Evolutionary conservation across 2,329 filamentous ascomycete species (phyloP).

Genomic region (Nemania sp.): DNA sequence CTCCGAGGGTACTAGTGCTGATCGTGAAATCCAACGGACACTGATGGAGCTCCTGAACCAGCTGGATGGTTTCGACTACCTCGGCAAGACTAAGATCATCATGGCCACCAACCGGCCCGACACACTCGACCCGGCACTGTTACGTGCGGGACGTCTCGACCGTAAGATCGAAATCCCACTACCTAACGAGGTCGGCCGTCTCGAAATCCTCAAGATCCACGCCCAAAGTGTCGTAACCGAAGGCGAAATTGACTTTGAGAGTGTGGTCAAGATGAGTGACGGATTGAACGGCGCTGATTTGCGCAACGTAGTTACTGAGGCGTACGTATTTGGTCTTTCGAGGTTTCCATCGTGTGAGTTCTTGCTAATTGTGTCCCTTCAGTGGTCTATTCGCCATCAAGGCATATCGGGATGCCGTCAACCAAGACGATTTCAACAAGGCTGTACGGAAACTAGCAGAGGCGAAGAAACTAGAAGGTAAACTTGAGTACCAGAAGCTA

Average conservation of each 20-base stretch:
- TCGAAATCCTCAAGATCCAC: conserved; percentile 99
- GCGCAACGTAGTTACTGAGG: conserved; percentile 97
- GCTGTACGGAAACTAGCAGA: conserved; percentile 97
- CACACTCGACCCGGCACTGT: conserved; percentile 90
- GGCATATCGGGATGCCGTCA: conserved; percentile 94
- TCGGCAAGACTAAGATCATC: conserved; percentile 99
- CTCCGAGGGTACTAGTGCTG: conserved; percentile 95
- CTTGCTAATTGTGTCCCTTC: conserved; percentile 43
- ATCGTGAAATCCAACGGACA: conserved; percentile 97
- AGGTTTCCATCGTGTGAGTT: conserved; percentile 26
- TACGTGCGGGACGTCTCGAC: conserved; percentile 93
- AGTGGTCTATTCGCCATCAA: conserved; percentile 98
- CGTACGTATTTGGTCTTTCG: conserved; percentile 72
- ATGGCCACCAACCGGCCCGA: conserved; percentile 99
- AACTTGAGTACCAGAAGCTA: conserved; percentile 96
- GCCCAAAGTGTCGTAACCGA: conserved; percentile 86
- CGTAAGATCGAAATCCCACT: conserved; percentile 98
- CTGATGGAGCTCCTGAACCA: conserved; percentile 99
- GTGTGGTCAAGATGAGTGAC: conserved; percentile 99
- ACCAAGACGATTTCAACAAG: conserved; percentile 99
- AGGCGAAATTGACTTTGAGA: conserved; percentile 98
- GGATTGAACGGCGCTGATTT: conserved; percentile 97
- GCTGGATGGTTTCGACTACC: conserved; percentile 98
- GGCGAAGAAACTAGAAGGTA: conserved; percentile 97
- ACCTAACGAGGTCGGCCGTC: conserved; percentile 93